Conservation (phyloP, 1,139 yeast genomes). For the Candida sojae region DNA sequence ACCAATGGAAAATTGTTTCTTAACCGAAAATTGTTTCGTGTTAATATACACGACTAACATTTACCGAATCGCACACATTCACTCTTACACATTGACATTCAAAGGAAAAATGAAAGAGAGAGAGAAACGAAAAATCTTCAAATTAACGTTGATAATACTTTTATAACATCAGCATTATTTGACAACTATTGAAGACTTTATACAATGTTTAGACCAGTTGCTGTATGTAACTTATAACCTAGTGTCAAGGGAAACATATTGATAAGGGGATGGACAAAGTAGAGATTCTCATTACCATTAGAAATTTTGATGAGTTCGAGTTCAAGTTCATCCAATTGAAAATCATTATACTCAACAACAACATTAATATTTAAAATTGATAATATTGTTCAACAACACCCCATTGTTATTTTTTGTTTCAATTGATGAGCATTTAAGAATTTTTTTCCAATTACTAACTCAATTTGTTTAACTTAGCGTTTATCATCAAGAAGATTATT, state of each 20-base stretch:
- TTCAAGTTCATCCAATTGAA: no score
- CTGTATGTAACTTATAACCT: conserved; percentile 20
- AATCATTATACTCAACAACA: no score
- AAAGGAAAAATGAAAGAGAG: background rate
- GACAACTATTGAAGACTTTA: background rate
- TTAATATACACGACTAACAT: background rate
- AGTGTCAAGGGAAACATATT: background rate
- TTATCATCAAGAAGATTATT: conserved; percentile 44
- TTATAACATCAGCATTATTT: background rate
- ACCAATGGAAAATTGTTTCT: conserved; percentile 11
- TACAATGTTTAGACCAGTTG: conserved; percentile 44
- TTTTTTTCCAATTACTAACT: background rate
- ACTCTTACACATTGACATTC: background rate
- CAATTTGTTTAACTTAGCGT: conserved; percentile 12
- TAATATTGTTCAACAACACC: background rate
- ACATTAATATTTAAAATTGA: no score
- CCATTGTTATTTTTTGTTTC: background rate
- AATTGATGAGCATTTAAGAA: background rate
- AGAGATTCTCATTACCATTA: no score
- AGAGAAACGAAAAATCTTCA: conserved; percentile 6
- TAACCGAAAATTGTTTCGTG: background rate
- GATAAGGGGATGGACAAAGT: background rate
- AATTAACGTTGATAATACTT: background rate
- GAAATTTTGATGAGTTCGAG: no score
- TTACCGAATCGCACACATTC: conserved; percentile 4